phyloP scores from a whole-genome alignment of 306 rosid species.

The Vigna unguiculata region DNA sequence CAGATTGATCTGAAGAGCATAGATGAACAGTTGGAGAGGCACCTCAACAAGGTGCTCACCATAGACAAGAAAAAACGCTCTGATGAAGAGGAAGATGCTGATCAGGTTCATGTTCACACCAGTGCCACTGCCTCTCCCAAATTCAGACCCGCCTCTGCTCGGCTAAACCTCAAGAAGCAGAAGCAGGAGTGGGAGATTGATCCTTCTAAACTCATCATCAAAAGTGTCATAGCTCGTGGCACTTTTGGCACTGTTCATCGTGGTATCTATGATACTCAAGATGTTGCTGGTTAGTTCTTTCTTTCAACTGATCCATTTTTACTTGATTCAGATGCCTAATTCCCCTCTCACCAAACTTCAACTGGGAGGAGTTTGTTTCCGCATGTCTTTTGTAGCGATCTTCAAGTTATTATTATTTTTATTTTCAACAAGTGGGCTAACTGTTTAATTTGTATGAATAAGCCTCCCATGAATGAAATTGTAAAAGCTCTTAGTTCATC shows the following conservation, averaged over 20 bases:
- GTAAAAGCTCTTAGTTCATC: constrained; percentile 39
- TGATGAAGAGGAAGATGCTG: constrained; percentile 47
- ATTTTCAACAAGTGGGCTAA: neutral
- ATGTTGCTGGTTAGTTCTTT: constrained; percentile 78
- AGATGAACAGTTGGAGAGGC: constrained; percentile 95
- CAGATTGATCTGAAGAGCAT: constrained; percentile 99
- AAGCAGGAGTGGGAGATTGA: constrained; percentile 97
- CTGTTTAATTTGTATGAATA: neutral
- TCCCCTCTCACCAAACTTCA: neutral
- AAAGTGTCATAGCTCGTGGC: constrained; percentile 85
- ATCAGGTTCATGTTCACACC: constrained; percentile 38
- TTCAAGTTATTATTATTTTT: neutral
- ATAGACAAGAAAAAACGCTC: constrained; percentile 76
- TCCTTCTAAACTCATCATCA: constrained; percentile 84
- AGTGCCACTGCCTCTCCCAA: constrained; percentile 45
- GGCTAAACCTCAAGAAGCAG: constrained; percentile 49
- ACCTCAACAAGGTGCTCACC: constrained; percentile 73
- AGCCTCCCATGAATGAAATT: neutral
- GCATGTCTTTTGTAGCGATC: neutral
- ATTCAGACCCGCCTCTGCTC: neutral
- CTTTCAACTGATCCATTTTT: constrained; percentile 20
- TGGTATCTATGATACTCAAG: constrained; percentile 83
- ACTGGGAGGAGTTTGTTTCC: neutral
- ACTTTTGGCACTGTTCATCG: constrained; percentile 96
- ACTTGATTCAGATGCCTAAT: constrained; percentile 41